Evolutionary conservation across 208 protist species (phyloP).

Genomic region (Trypanosoma melophagium): DNA sequence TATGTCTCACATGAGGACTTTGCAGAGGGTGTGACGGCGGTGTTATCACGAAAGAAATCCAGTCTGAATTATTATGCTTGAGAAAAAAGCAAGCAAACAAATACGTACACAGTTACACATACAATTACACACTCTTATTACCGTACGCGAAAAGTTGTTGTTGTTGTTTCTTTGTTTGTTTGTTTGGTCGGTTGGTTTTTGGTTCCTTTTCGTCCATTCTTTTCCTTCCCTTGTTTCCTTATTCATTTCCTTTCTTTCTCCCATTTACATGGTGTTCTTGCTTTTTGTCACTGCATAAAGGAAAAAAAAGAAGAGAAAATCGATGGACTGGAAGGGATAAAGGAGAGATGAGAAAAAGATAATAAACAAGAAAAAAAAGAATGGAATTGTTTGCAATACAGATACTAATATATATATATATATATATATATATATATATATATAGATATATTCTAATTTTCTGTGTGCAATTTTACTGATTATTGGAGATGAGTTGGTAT

Average conservation of each 20-base stretch:
- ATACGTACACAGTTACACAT: neutral
- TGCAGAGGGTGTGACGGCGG: constrained; percentile 97
- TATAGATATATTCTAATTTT: neutral
- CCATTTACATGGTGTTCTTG: no score
- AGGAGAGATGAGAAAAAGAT: neutral
- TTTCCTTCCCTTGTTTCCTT: no score
- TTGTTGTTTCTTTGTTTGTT: no score
- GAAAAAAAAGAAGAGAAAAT: no score
- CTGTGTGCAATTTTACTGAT: no score
- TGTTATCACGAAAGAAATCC: constrained; percentile 99
- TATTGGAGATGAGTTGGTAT: no score
- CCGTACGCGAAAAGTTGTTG: no score
- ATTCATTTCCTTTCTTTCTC: no score
- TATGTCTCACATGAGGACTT: constrained; percentile 98
- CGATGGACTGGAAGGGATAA: neutral
- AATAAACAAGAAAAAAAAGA: neutral
- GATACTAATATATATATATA: neutral
- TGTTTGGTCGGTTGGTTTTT: no score
- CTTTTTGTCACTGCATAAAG: no score
- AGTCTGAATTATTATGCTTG: constrained; percentile 99
- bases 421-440: neutral
- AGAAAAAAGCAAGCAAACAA: constrained; percentile 4
- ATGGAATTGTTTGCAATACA: neutral
- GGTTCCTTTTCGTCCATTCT: no score
- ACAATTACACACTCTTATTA: no score